phyloP scores from a whole-genome alignment of 441 rosid species.

The Populus tomentosa region DNA sequence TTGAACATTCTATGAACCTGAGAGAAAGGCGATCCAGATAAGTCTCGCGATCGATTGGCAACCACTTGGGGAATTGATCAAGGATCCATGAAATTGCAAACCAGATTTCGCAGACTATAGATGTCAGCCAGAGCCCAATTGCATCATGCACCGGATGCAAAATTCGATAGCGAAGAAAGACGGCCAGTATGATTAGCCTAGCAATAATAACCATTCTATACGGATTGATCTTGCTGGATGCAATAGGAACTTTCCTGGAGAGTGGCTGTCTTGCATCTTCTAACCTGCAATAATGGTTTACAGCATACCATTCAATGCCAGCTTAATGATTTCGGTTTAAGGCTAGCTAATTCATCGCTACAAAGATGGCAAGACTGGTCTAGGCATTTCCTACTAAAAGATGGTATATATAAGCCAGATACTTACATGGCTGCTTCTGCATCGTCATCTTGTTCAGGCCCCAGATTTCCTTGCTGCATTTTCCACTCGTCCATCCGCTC shows the following conservation, averaged over 20 bases:
- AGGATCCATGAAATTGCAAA: constrained; percentile 95
- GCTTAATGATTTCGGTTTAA: background rate
- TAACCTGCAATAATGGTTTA: constrained; percentile 41
- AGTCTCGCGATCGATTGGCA: constrained; percentile 85
- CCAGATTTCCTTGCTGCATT: constrained; percentile 78
- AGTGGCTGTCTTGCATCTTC: constrained; percentile 93
- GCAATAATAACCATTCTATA: constrained; percentile 87
- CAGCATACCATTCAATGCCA: constrained; percentile 3
- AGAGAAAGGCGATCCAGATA: constrained; percentile 87
- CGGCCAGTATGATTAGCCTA: constrained; percentile 63
- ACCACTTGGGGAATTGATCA: constrained; percentile 97
- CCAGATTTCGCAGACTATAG: constrained; percentile 90
- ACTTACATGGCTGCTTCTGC: constrained; percentile 63
- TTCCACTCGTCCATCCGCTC: constrained; percentile 96
- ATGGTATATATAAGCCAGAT: background rate
- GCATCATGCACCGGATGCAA: constrained; percentile 88
- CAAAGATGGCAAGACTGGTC: background rate
- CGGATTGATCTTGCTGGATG: constrained; percentile 90
- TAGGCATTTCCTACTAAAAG: background rate
- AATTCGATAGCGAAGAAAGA: constrained; percentile 77
- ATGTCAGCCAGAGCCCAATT: constrained; percentile 85
- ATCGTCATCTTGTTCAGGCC: constrained; percentile 74
- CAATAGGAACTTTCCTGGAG: constrained; percentile 88
- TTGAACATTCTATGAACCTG: constrained; percentile 37
- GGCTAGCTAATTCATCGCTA: background rate